Evolutionary conservation across 176 grass and related monocot species (phyloP).

Genomic region (Tuctoria greenei): DNA sequence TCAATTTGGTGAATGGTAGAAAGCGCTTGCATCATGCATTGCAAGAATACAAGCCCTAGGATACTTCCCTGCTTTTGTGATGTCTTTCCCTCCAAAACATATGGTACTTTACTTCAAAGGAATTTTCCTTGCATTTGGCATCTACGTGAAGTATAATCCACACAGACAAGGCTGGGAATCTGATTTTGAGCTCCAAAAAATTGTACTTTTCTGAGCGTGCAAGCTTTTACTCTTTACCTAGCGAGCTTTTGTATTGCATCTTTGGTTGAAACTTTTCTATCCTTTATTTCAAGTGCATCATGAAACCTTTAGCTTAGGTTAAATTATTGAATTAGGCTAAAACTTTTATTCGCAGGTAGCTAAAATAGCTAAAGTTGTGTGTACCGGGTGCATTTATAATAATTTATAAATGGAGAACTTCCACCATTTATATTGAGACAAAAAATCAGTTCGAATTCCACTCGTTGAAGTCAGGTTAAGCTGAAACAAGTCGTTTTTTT

Average conservation of each 20-base stretch:
- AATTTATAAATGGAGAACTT: neutral
- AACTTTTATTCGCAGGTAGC: neutral
- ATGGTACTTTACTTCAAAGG: constrained; percentile 39
- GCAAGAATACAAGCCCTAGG: constrained; percentile 25
- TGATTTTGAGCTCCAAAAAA: constrained; percentile 48
- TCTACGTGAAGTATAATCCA: constrained; percentile 21
- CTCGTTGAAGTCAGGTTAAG: neutral
- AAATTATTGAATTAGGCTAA: neutral
- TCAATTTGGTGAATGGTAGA: neutral
- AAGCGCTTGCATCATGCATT: neutral
- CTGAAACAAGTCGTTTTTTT: too few species aligned
- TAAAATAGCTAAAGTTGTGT: too few species aligned
- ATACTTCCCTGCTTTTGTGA: constrained; percentile 20
- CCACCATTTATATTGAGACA: neutral
- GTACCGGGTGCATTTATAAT: neutral
- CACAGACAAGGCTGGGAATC: constrained; percentile 37
- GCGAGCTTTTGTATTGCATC: constrained; percentile 33
- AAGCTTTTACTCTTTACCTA: constrained; percentile 37
- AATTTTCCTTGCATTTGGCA: constrained; percentile 41
- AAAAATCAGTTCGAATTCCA: neutral
- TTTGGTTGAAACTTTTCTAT: constrained; percentile 32
- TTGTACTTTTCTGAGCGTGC: constrained; percentile 36
- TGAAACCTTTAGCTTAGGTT: constrained; percentile 12
- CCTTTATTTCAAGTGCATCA: constrained; percentile 37
- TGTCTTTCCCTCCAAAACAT: constrained; percentile 33